A percentile compares a stretch with the other conserved stretches of the same genome.
Conservation (phyloP, 2,329 filamentous ascomycete genomes). For the Penicillium thymicola region DNA sequence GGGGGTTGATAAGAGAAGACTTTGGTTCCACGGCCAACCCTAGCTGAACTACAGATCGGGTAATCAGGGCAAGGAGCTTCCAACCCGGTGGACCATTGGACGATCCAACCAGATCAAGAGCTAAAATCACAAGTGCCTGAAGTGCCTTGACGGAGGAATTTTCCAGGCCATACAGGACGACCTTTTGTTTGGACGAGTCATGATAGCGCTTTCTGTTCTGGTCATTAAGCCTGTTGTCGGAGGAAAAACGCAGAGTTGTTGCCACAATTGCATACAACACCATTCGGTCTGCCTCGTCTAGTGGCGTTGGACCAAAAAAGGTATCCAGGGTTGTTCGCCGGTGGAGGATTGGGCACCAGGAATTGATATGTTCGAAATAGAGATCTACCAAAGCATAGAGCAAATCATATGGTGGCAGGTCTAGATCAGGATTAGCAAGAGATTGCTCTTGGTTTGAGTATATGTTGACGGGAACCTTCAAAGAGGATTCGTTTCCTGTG, state of each 20-base stretch:
- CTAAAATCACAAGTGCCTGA: conserved; percentile 82
- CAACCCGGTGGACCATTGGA: conserved; percentile 89
- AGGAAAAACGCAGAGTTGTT: conserved; percentile 80
- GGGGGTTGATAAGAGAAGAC: conserved; percentile 72
- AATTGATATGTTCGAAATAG: conserved; percentile 77
- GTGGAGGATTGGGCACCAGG: conserved; percentile 88
- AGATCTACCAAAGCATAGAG: conserved; percentile 70
- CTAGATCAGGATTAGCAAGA: conserved; percentile 55
- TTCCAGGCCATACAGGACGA: conserved; percentile 81
- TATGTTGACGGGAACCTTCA: conserved; percentile 60
- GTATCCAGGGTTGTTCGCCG: conserved; percentile 76
- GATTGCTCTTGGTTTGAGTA: conserved; percentile 48
- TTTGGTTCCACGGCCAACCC: conserved; percentile 80
- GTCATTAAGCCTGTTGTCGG: conserved; percentile 69
- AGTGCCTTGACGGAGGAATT: conserved; percentile 85
- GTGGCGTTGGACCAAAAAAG: conserved; percentile 70
- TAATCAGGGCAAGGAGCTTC: conserved; percentile 88
- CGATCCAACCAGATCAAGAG: conserved; percentile 77
- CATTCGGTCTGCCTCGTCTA: conserved; percentile 79
- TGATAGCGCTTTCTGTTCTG: conserved; percentile 73
- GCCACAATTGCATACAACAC: conserved; percentile 85
- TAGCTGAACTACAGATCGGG: conserved; percentile 81
- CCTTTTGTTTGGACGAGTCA: conserved; percentile 76
- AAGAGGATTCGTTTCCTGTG: conserved; percentile 48
- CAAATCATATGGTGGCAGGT: conserved; percentile 71